phyloP scores from a whole-genome alignment of 148 eudicot genomes.

The Mesembryanthemum crystallinum region DNA sequence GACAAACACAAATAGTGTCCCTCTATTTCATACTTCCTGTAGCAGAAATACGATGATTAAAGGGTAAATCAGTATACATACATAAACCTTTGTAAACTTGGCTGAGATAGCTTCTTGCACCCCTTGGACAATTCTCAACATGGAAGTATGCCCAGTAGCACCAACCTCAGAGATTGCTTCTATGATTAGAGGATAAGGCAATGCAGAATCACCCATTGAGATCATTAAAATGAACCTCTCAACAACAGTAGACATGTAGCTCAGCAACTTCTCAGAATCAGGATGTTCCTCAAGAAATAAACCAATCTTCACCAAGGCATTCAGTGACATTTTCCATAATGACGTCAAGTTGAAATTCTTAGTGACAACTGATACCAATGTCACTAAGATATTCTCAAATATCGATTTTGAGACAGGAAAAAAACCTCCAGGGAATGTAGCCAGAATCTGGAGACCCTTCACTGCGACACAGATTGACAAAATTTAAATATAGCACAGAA shows the following conservation, averaged over 20 bases:
- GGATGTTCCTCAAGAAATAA: constrained; percentile 45
- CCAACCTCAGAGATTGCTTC: constrained; percentile 68
- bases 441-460: constrained; percentile 71
- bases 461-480: constrained; percentile 46
- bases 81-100: constrained; percentile 50
- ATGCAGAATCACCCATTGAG: constrained; percentile 40
- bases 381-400: constrained; percentile 58
- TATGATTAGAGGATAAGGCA: constrained; percentile 57
- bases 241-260: constrained; percentile 63
- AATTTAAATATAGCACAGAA: not conserved
- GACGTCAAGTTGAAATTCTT: constrained; percentile 32
- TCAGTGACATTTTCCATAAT: constrained; percentile 59
- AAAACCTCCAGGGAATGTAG: constrained; percentile 76
- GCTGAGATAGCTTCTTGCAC: constrained; percentile 44
- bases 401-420: constrained; percentile 45
- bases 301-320: constrained; percentile 59
- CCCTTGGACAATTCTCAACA: constrained; percentile 47
- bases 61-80: constrained; percentile 36
- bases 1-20: not conserved
- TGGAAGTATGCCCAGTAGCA: constrained; percentile 42
- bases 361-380: constrained; percentile 45
- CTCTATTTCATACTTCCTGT: not conserved
- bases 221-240: constrained; percentile 54
- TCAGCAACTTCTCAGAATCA: constrained; percentile 50
- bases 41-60: constrained; percentile 4